These are phyloP conservation scores for Aspergillus cejpii DNA, from an alignment of 2,329 filamentous ascomycete genomes.

Conservation along the genomic window DNA sequence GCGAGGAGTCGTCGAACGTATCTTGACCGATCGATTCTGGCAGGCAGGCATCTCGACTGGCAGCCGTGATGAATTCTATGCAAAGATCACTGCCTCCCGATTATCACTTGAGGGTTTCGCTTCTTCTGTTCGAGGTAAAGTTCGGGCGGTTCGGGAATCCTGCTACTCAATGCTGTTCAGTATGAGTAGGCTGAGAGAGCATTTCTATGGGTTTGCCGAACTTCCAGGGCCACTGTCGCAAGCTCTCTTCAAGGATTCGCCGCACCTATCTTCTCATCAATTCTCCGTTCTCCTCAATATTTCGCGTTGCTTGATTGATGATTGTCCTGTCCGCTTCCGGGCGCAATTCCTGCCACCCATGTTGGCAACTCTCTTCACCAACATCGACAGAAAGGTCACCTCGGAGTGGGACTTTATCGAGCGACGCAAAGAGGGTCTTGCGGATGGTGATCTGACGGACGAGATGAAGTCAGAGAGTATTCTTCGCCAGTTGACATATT, in stretches of 20 bases:
- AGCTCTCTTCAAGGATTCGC: slow-evolving; percentile 75
- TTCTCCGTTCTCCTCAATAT: slow-evolving; percentile 89
- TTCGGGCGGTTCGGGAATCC: slow-evolving; percentile 83
- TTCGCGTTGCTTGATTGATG: slow-evolving; percentile 79
- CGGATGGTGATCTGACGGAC: slow-evolving; percentile 74
- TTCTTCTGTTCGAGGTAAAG: slow-evolving; percentile 81
- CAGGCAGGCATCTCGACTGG: slow-evolving; percentile 94
- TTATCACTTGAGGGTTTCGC: slow-evolving; percentile 86
- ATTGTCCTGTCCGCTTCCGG: slow-evolving; percentile 74
- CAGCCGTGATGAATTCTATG: slow-evolving; percentile 94
- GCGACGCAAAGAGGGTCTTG: slow-evolving; percentile 51
- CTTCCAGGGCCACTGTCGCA: slow-evolving; percentile 76
- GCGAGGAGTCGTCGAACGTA: slow-evolving; percentile 67
- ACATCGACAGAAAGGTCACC: slow-evolving; percentile 81
- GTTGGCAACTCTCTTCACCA: slow-evolving; percentile 70
- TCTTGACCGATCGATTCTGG: slow-evolving; percentile 94
- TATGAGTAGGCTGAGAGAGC: slow-evolving; percentile 76
- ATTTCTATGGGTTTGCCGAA: slow-evolving; percentile 85
- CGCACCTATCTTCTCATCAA: slow-evolving; percentile 82
- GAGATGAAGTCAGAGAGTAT: slow-evolving; percentile 99
- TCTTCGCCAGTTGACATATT: slow-evolving; percentile 83
- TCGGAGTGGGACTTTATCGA: slow-evolving; percentile 78
- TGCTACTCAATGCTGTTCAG: slow-evolving; percentile 93
- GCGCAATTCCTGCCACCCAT: slow-evolving; percentile 78
- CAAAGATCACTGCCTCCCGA: slow-evolving; percentile 81